Base-by-base conservation (phyloP, 306 rosid species). In the Fragaria ananassa region DNA sequence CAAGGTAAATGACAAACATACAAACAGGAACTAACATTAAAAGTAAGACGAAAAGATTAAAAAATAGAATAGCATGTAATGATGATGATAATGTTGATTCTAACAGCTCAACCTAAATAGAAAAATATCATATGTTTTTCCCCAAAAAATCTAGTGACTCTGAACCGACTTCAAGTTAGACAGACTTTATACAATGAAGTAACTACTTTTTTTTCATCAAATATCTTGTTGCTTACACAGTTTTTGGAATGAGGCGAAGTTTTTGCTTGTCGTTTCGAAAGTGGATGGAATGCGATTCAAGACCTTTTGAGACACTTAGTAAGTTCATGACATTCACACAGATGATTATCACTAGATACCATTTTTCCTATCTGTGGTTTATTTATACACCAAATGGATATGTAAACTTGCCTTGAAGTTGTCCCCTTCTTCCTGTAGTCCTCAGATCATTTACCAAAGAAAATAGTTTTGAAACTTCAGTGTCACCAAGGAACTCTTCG, bases 391-490 rank as follows among this genome's bases (percentile, higher is more conserved):
- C 12, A 54, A 19, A 5, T 13, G 9, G 18, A 61, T 49, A 35
- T 41, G 41, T 57, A 41, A 76, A 85, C 83, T 85, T 85, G 83
- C 99, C 97, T 87, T 83, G 97, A 47, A 84, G 76, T 63, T 89
- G 96, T 63, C 97, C 91, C 64, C 79, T 89, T 82, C 78, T 92
- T 67, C 99, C 99, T 1, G 89, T 76, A 80, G 86, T 78, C 83
- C 91, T 89, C 74, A 91, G 63, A 79, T 92, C 96, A 84, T 87
- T 88, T 19, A 81, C 97, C 83, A 91, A 69, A 19, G 87, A 82
- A 81, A 86, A 75, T 68, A 95, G 87, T 81, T 87, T 89, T 41
- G 90, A 84, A 69, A 92, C 87, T 83, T 89, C 96, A 29, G 75
- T 39, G 41, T 86, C 86, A 71, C 78, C 86, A 56, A 85, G 78